phyloP scores from a whole-genome alignment of 2,329 filamentous ascomycete genomes.

The Fusarium sp. region DNA sequence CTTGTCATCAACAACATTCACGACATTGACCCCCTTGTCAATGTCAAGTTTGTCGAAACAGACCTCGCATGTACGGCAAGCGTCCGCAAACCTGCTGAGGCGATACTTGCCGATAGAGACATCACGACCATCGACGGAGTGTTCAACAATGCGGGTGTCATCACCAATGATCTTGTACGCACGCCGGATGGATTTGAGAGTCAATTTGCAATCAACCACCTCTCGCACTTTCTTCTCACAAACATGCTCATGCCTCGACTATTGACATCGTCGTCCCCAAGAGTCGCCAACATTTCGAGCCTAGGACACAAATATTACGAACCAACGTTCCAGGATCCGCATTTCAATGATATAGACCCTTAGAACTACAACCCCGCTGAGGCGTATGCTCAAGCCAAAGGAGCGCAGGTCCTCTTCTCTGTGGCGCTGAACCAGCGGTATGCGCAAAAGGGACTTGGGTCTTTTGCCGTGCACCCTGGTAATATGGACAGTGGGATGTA shows the following conservation, averaged over 20 bases:
- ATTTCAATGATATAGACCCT: rapidly evolving
- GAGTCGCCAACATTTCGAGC: neutral
- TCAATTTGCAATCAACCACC: neutral
- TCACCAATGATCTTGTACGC: neutral
- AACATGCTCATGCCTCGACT: neutral
- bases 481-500: neutral
- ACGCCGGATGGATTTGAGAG: neutral
- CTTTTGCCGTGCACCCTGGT: neutral
- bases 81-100: neutral
- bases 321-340: neutral
- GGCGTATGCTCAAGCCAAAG: neutral
- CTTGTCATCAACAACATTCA: neutral
- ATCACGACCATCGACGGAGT: neutral
- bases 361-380: neutral
- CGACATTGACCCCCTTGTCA: rapidly evolving
- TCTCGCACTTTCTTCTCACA: neutral
- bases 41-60: neutral
- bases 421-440: neutral
- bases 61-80: neutral
- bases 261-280: neutral
- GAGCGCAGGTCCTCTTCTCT: neutral
- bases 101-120: neutral
- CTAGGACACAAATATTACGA: neutral
- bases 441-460: neutral
- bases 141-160: neutral